A percentile compares a stretch with the other conserved stretches of the same genome.
These are phyloP conservation scores for Canariomyces notabilis DNA, from an alignment of 2,329 filamentous ascomycete species.

Conservation along the genomic window DNA sequence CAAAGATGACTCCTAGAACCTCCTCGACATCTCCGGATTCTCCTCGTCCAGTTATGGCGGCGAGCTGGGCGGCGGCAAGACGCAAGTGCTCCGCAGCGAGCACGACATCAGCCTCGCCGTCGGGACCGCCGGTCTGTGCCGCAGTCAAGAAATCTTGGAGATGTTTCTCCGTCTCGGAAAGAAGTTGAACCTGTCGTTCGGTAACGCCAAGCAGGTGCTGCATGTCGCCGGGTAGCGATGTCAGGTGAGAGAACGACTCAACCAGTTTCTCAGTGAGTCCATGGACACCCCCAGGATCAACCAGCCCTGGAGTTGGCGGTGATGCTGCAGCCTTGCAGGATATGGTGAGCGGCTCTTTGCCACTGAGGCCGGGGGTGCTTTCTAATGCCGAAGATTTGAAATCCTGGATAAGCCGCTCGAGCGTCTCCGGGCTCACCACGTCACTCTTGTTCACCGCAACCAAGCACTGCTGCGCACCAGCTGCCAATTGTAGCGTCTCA, in stretches of 20 bases:
- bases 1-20: slow-evolving; percentile 92
- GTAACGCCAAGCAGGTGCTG: slow-evolving; percentile 86
- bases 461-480: slow-evolving; percentile 43
- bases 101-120: slow-evolving; percentile 69
- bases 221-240: slow-evolving; percentile 63
- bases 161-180: slow-evolving; percentile 66
- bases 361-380: slow-evolving; percentile 37
- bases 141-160: slow-evolving; percentile 68
- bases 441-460: slow-evolving; percentile 62
- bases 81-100: slow-evolving; percentile 85
- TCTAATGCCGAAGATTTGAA: slow-evolving; percentile 33
- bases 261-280: slow-evolving; percentile 62
- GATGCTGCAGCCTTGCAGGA: slow-evolving; percentile 63
- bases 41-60: slow-evolving; percentile 80
- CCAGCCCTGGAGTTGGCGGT: slow-evolving; percentile 17
- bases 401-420: slow-evolving; percentile 35
- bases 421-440: slow-evolving; percentile 32
- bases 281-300: slow-evolving; percentile 62
- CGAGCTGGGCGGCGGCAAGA: slow-evolving; percentile 72
- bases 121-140: slow-evolving; percentile 34
- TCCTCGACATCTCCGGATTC: slow-evolving; percentile 89
- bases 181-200: slow-evolving; percentile 77
- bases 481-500: slow-evolving; percentile 52
- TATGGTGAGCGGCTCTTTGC: slow-evolving; percentile 49
- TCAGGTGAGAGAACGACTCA: slow-evolving; percentile 65